Conservation (phyloP, 345 rosid species). For the Lepidium didymum region DNA sequence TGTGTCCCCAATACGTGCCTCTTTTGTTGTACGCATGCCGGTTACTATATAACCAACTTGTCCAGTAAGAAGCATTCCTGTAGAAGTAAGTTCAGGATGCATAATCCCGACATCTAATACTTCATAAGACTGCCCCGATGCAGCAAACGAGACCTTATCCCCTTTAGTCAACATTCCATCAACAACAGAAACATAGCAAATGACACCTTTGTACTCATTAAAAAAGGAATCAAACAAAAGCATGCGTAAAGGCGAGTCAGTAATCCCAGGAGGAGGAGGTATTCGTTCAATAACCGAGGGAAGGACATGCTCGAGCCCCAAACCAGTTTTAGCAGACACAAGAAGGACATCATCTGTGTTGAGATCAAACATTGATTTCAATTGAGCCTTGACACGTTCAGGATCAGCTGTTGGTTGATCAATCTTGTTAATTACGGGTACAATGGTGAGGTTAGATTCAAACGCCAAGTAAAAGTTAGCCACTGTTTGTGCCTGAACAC, state of each 20-base stretch:
- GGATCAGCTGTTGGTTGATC: slow-evolving; percentile 99
- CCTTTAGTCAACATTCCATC: slow-evolving; percentile 81
- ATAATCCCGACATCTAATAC: slow-evolving; percentile 83
- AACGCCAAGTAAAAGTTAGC: slow-evolving; percentile 97
- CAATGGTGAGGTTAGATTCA: slow-evolving; percentile 69
- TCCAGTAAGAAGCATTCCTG: slow-evolving; percentile 85
- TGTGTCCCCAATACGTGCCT: slow-evolving; percentile 94
- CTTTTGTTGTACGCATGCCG: slow-evolving; percentile 97
- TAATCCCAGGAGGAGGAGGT: slow-evolving; percentile 81
- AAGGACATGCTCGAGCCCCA: slow-evolving; percentile 86
- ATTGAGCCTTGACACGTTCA: slow-evolving; percentile 88
- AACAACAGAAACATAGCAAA: slow-evolving; percentile 91
- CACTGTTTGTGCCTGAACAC: slow-evolving; percentile 97
- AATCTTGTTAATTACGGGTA: slow-evolving; percentile 89
- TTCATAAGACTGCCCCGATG: slow-evolving; percentile 76
- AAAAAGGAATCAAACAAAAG: slow-evolving; percentile 89
- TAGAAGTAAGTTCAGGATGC: slow-evolving; percentile 93
- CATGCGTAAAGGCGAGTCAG: slow-evolving; percentile 70
- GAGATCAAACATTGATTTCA: slow-evolving; percentile 98
- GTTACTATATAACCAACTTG: slow-evolving; percentile 95
- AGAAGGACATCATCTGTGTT: slow-evolving; percentile 68
- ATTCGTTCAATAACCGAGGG: slow-evolving; percentile 82
- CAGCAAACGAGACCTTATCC: slow-evolving; percentile 88
- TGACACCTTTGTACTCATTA: slow-evolving; percentile 91
- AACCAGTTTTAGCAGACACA: slow-evolving; percentile 94